Evolutionary conservation across 768 basidiomycete genomes (phyloP).

Genomic region (Agaricus blazei): DNA sequence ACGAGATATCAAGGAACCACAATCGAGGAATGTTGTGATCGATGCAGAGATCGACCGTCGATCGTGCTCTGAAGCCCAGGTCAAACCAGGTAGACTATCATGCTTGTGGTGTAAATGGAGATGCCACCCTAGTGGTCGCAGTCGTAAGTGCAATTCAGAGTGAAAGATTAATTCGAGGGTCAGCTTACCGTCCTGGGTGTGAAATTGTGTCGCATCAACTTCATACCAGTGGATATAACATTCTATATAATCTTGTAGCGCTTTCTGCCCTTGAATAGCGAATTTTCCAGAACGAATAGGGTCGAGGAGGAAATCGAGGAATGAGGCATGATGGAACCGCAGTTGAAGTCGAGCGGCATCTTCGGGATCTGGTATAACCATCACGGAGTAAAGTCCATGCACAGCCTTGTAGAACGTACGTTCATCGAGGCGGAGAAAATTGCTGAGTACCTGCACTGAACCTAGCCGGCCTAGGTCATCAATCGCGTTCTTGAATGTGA

Average conservation of each 20-base stretch:
- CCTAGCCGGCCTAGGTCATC: not conserved
- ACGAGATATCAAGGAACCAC: not conserved
- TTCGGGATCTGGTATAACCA: not conserved
- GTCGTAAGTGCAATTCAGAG: not conserved
- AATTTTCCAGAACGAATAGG: slow-evolving; percentile 1
- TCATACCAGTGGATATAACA: not conserved
- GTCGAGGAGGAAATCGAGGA: not conserved
- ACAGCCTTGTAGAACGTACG: not conserved
- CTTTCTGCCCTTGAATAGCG: not conserved
- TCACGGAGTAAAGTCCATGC: not conserved
- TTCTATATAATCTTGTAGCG: not conserved
- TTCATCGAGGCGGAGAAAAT: slow-evolving; percentile 1
- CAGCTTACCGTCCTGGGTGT: not conserved
- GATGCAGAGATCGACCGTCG: not conserved
- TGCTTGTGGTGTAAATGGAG: not conserved
- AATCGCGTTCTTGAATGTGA: not conserved
- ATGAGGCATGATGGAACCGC: not conserved
- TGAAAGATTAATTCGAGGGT: too few relatives aligned
- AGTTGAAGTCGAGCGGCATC: not conserved
- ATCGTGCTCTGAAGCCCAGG: not conserved
- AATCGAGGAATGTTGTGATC: not conserved
- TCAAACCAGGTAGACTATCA: not conserved
- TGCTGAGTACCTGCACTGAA: not conserved
- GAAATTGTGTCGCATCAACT: not conserved
- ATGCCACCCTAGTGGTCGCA: not conserved